Base-by-base conservation (phyloP, 2,329 filamentous ascomycete species). In the Epicoccum nigrum region DNA sequence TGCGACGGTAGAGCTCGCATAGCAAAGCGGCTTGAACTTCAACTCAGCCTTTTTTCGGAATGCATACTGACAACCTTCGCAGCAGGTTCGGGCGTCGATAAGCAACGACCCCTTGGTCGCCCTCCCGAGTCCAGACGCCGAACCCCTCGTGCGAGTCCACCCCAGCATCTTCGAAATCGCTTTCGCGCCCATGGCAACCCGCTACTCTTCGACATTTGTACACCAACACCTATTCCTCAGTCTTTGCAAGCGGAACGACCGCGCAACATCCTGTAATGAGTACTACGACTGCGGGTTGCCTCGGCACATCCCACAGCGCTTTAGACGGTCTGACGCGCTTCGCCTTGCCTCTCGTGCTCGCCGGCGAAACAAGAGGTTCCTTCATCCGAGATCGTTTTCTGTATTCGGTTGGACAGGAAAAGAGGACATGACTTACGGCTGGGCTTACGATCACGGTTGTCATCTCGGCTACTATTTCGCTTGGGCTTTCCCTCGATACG, bases 21-120 rank as follows among this genome's bases (percentile, higher is more conserved):
- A 81, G 83, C 80, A 89, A 87, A 77, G 82, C 83, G 76, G 85
- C 57, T 45, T 63, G 7, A 9, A 25, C 9, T 9, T 25, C 6
- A 6, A 7, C 23, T 25, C n/a, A 25, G 11, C 23, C 9, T 15
- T 37, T 30, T 15, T 30, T 11, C 23, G 9, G 27, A 28, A n/a
- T 11, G 13, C 2, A 63, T 68, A 58, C 68, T 52, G 72, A 68
- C 65, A 83, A 83, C 81, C 76, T 77, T 80, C 84, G 79, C 85
- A 89, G 82, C 89, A 96, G 91, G 88, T 96, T 96, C 87, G 90
- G 91, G 82, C 89, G 92, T 80, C 90, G 91, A 89, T 96, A 92
- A 63, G 64, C 67, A 63, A 64, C 60, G 49, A 55, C 51, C 56
- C 48, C 60, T 68, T 62, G 63, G 63, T 57, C 67, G 65, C 63